Evolutionary conservation across 2,329 filamentous ascomycete species (phyloP), one percentile per base, ranked within the genome.

Genomic region (Coniella vitis): DNA sequence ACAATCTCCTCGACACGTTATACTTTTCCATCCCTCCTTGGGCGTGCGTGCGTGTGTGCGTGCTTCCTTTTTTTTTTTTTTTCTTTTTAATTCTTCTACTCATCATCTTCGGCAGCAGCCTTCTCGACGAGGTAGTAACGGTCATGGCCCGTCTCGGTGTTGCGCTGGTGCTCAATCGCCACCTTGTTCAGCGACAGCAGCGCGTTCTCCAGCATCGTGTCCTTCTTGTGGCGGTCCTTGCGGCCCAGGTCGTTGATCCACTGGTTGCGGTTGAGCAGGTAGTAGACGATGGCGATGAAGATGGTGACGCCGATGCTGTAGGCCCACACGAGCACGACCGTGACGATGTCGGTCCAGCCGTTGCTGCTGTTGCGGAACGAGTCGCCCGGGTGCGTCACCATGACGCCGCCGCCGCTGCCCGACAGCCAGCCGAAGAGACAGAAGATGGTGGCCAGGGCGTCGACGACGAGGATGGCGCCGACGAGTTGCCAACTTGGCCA

Each of bases 401-500:
- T 53, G 19, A 53, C 48, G 21, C 51, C 51, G 4, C 51, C 51
- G 40, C 64, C 67, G 13, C 58, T 68, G 41, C 69, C 66, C 50
- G 76, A 78, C 57, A 89, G 70, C 84, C 84, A 88, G 51, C 85
- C 85, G 70, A 88, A 88, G 61, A 86, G 66, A 68, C 76, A 79
- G 76, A 88, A 89, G 61, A 88, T 72, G 49, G 84, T 87, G 34
- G 85, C 80, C 22, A 88, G 67, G 45, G 79, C 76, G 64, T 88
- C 85, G 61, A 89, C 85, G 64, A 78, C 73, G 57, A 85, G 71
- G 65, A 88, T 88, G 58, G 85, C 85, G 55, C 70, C 72, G 53
- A 88, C 74, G 47, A 89, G 73, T 69, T 88, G 84, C 80, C 82
- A 86, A 2, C 83, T 86, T 52, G 85, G 85, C 73, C 78, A 84